These are phyloP conservation scores for Aspergillus melleus DNA, from an alignment of 2,329 filamentous ascomycete species.

Conservation along the genomic window DNA sequence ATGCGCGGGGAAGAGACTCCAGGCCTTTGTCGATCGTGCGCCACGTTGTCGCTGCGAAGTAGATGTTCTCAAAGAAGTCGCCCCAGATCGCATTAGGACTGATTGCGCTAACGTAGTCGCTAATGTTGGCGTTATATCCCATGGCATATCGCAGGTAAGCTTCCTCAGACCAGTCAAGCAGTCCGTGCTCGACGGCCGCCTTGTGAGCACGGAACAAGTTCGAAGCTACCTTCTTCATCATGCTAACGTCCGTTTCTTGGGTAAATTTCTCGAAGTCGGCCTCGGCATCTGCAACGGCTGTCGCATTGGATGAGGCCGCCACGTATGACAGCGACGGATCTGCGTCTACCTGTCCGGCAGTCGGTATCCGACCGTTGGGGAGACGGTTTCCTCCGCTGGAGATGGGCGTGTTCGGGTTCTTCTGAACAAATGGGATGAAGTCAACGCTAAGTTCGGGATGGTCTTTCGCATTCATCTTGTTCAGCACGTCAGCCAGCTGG, in stretches of 20 bases:
- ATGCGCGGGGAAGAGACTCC: conserved; percentile 61
- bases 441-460: conserved; percentile 39
- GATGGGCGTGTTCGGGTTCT: conserved; percentile 53
- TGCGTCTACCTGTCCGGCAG: conserved; percentile 47
- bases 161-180: conserved; percentile 66
- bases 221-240: conserved; percentile 30
- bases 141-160: conserved; percentile 63
- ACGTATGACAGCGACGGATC: conserved; percentile 44
- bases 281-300: conserved; percentile 38
- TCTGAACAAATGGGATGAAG: conserved; percentile 47
- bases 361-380: conserved; percentile 55
- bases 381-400: conserved; percentile 51
- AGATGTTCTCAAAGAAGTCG: conserved; percentile 57
- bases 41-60: conserved; percentile 62
- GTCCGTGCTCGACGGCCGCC: conserved; percentile 52
- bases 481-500: conserved; percentile 44
- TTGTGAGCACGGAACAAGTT: conserved; percentile 55
- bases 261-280: conserved; percentile 41
- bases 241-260: conserved; percentile 21
- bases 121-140: conserved; percentile 54
- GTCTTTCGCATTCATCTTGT: conserved; percentile 38
- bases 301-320: conserved; percentile 34
- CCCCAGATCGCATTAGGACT: conserved; percentile 50
- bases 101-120: conserved; percentile 52
- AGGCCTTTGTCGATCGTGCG: conserved; percentile 65